These are phyloP conservation scores for Emergomyces orientalis DNA, from an alignment of 2,329 filamentous ascomycete genomes.

Conservation along the genomic window DNA sequence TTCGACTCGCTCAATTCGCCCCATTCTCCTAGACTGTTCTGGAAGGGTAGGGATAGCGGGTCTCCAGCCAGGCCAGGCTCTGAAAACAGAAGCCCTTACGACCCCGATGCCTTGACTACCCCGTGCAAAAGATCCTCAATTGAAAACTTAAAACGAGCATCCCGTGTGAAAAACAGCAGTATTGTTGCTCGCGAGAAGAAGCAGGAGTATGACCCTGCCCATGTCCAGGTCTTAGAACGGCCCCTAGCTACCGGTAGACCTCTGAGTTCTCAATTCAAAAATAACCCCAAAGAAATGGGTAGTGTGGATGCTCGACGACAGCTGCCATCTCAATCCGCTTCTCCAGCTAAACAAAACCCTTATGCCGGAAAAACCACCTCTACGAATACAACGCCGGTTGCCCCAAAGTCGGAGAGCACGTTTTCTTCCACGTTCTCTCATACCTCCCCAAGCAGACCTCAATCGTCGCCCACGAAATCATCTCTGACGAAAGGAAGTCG, in stretches of 20 bases:
- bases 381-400: not conserved
- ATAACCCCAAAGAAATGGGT: constrained; percentile 57
- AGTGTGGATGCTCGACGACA: constrained; percentile 15
- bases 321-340: constrained; percentile 13
- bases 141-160: constrained; percentile 88
- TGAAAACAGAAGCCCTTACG: constrained; percentile 59
- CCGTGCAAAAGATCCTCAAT: constrained; percentile 80
- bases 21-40: constrained; percentile 77
- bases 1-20: constrained; percentile 60
- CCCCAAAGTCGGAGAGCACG: constrained; percentile 5
- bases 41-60: constrained; percentile 66
- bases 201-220: constrained; percentile 80
- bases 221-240: constrained; percentile 67
- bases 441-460: constrained; percentile 54
- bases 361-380: not conserved
- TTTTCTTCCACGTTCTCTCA: not conserved
- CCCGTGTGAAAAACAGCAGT: constrained; percentile 94
- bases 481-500: constrained; percentile 61
- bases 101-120: constrained; percentile 56
- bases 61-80: constrained; percentile 54
- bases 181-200: constrained; percentile 91
- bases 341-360: not conserved
- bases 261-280: constrained; percentile 53
- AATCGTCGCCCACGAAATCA: constrained; percentile 74
- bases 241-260: constrained; percentile 59